Percentiles rank a stretch among this genome's conserved stretches.
These are phyloP conservation scores for Penicillium salamii DNA, from an alignment of 495 filamentous ascomycete genomes.

Conservation along the genomic window DNA sequence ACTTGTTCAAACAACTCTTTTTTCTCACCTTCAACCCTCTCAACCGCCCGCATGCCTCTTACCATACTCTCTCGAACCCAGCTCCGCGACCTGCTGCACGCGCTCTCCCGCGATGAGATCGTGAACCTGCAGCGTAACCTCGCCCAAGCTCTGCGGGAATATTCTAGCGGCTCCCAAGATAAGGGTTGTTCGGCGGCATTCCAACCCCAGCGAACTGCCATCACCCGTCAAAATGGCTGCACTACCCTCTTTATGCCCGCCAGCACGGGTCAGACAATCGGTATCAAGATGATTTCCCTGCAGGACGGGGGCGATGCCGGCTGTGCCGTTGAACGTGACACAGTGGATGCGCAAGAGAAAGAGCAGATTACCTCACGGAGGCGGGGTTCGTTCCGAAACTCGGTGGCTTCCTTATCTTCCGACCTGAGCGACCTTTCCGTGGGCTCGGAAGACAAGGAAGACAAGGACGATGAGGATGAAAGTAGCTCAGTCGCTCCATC, in stretches of 20 bases:
- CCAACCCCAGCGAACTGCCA: constrained; percentile 73
- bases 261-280: constrained; percentile 52
- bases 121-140: constrained; percentile 62
- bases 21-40: background rate
- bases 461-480: background rate
- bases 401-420: constrained; percentile 38
- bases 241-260: constrained; percentile 95
- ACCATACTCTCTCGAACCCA: constrained; percentile 72
- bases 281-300: constrained; percentile 62
- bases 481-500: constrained; percentile 17
- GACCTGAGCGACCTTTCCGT: constrained; percentile 41
- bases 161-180: constrained; percentile 66
- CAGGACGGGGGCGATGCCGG: constrained; percentile 35
- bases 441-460: constrained; percentile 25
- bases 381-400: constrained; percentile 21
- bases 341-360: constrained; percentile 13
- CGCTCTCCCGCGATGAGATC: constrained; percentile 67
- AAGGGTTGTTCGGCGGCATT: constrained; percentile 58
- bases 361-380: constrained; percentile 14
- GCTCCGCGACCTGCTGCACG: constrained; percentile 67
- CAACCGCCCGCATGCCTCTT: constrained; percentile 58
- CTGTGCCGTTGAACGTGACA: constrained; percentile 29
- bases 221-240: constrained; percentile 65
- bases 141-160: constrained; percentile 74
- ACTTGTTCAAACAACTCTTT: background rate